Conservation (phyloP, 305 asterid species). For the Fraxinus floribunda region DNA sequence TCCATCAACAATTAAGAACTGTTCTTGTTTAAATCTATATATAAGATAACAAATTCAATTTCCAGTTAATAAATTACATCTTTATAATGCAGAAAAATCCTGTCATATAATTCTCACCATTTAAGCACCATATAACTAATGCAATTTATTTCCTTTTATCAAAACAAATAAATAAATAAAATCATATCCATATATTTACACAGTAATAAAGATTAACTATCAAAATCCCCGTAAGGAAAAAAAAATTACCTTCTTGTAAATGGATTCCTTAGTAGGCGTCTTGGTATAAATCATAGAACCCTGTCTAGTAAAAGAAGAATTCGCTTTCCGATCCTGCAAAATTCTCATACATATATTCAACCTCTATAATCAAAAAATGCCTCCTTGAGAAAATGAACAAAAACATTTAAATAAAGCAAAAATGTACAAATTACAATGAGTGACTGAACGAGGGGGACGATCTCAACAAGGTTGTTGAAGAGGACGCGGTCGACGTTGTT, state of each 20-base stretch:
- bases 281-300: conserved; percentile 88
- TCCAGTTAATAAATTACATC: not conserved
- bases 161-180: not conserved
- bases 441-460: conserved; percentile 88
- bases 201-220: not conserved
- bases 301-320: conserved; percentile 68
- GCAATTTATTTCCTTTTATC: not conserved
- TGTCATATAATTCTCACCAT: not conserved
- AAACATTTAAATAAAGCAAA: conserved; percentile 4
- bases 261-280: conserved; percentile 78
- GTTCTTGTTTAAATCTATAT: not conserved
- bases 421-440: conserved; percentile 59
- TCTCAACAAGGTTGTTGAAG: conserved; percentile 67
- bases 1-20: not conserved
- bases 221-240: not conserved
- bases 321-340: conserved; percentile 68
- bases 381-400: not conserved
- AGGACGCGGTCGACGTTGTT: conserved; percentile 74
- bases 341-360: not conserved
- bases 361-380: not conserved
- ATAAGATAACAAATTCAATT: not conserved
- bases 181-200: not conserved
- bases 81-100: not conserved
- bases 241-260: conserved; percentile 59
- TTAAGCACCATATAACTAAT: not conserved